Evolutionary conservation across 2,329 filamentous ascomycete species (phyloP).

Genomic region (Escovopsis weberi): DNA sequence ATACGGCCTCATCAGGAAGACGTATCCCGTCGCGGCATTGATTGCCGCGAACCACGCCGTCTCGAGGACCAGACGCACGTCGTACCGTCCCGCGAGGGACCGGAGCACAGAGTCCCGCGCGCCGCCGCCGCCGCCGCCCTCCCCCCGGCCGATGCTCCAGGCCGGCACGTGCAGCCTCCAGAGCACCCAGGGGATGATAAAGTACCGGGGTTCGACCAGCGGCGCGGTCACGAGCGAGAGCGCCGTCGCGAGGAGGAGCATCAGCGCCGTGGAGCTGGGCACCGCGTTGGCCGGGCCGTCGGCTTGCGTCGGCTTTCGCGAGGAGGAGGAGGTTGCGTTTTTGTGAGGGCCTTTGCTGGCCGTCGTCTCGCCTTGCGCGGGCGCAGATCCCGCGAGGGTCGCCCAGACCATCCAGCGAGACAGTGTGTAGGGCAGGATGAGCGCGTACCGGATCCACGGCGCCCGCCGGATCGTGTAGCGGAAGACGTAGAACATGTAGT

Average conservation of each 20-base stretch:
- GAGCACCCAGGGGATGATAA: conserved; percentile 88
- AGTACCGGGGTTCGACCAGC: conserved; percentile 89
- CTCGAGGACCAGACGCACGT: conserved; percentile 42
- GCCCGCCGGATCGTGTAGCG: conserved; percentile 61
- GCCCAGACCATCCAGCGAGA: conserved; percentile 56
- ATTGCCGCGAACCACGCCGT: conserved; percentile 54
- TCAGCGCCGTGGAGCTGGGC: conserved; percentile 35
- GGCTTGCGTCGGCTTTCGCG: not conserved
- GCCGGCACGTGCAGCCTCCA: conserved; percentile 70
- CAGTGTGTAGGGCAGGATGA: conserved; percentile 55
- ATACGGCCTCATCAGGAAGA: conserved; percentile 57
- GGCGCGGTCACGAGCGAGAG: conserved; percentile 78
- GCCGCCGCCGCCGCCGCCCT: conserved; percentile 5
- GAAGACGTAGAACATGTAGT: conserved; percentile 97
- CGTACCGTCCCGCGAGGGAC: conserved; percentile 12
- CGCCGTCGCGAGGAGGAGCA: conserved; percentile 53
- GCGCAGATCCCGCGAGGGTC: conserved; percentile 34
- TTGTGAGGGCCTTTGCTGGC: not conserved
- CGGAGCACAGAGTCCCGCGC: conserved; percentile 6
- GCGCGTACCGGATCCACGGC: conserved; percentile 47
- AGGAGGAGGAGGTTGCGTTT: not conserved
- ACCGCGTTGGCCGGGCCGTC: conserved; percentile 17
- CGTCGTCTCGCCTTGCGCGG: not conserved
- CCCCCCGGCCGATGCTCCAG: conserved; percentile 12
- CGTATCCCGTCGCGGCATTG: conserved; percentile 51